Evolutionary conservation across 108 stramenopile species (phyloP), one percentile per base, ranked within the genome.

Genomic region (Discostella pseudostelligera): DNA sequence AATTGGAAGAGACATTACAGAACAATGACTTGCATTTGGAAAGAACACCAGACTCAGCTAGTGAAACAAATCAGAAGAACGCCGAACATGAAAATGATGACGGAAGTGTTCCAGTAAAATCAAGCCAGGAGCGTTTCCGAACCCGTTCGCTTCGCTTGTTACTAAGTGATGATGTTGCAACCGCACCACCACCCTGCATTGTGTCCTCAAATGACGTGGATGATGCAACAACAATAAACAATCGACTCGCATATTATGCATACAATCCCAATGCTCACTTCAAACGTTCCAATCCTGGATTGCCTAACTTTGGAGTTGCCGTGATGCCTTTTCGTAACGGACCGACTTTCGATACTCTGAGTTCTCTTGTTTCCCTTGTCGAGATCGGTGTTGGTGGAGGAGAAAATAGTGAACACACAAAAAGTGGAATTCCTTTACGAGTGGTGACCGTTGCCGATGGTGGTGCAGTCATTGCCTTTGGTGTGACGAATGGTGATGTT

Each of bases 401-500:
- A 26, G 32, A 22, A 56, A 56, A 0, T 12, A 4, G 39, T 0
- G 13, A 16, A 7, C 1, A 10, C 8, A 0, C 26, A 1, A 28
- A 39, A 39, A 43, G 67, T 42, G 76, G 76, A 48, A 84, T 87
- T 65, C 87, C 86, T 10, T 46, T 94, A 14, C 82, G 87, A 25
- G 69, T 90, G 32, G 84, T 83, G 7, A 81, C 83, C 8, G 86
- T 91, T 20, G 78, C 87, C 16, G 90, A 94, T 64, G 72, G 81
- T 24, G 92, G 92, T 46, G 82, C 89, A 14, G 87, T 90, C 1
- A 62, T 87, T 56, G 83, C 86, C 69, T 90, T 89, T 70, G 86
- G 87, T 17, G 74, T 90, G 1, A 85, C 87, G 21, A 71, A 74
- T 56, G 74, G 74, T 16, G 84, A 83, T 19, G 86, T 88, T 0